phyloP scores from a whole-genome alignment of 352 stramenopile species.

The Globisporangium mamillatum region DNA sequence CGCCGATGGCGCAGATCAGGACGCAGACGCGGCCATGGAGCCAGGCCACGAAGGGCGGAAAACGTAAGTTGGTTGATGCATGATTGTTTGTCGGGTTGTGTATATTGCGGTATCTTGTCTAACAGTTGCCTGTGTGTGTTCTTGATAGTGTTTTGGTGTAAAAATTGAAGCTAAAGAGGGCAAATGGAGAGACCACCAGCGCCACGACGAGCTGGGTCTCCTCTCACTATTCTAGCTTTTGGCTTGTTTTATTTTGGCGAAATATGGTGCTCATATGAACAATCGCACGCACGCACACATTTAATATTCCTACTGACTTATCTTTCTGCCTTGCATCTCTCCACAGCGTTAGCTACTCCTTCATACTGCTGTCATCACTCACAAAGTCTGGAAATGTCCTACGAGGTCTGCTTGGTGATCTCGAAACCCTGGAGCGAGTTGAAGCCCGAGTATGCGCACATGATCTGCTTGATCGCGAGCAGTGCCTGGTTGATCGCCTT shows the following conservation, averaged over 20 bases:
- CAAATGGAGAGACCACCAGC: neutral
- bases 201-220: neutral
- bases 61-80: conserved; percentile 5
- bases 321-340: neutral
- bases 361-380: neutral
- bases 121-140: neutral
- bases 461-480: conserved; percentile 15
- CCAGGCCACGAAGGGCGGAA: conserved; percentile 10
- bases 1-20: neutral
- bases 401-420: conserved; percentile 3
- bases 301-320: neutral
- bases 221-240: neutral
- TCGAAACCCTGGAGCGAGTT: conserved; percentile 14
- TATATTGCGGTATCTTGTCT: neutral
- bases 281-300: neutral
- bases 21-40: neutral
- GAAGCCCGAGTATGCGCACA: conserved; percentile 17
- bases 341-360: neutral
- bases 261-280: neutral
- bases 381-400: neutral
- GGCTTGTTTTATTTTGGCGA: neutral
- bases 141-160: neutral
- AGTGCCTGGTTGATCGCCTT: conserved; percentile 28
- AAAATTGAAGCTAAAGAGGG: neutral
- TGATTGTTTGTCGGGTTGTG: neutral